Conservation (phyloP, 1,139 yeast species). For the Pichia sp. region DNA sequence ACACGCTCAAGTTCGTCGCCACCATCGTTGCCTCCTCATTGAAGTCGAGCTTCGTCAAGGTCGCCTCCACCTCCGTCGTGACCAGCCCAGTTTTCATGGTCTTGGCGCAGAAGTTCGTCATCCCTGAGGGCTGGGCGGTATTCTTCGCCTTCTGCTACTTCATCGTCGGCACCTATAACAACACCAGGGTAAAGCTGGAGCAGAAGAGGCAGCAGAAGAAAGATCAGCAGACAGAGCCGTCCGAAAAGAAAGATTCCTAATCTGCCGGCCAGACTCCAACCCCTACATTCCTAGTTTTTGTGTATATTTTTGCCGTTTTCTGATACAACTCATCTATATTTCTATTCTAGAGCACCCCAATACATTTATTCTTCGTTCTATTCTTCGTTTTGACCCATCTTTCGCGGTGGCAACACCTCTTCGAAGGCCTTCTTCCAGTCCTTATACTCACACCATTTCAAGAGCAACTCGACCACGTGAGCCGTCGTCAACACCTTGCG, state of each 20-base stretch:
- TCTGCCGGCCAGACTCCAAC: not conserved
- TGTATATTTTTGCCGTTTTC: too few species aligned
- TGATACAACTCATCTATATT: too few species aligned
- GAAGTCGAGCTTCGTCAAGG: slow-evolving; percentile 47
- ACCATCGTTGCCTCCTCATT: slow-evolving; percentile 34
- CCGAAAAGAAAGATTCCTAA: not conserved
- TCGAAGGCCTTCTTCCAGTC: slow-evolving; percentile 90
- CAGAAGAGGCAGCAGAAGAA: slow-evolving; percentile 12
- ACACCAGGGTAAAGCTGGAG: slow-evolving; percentile 37
- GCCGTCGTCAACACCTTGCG: slow-evolving; percentile 88
- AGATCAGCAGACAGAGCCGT: not conserved
- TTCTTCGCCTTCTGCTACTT: slow-evolving; percentile 74
- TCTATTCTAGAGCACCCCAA: not conserved
- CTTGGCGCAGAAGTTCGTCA: slow-evolving; percentile 69
- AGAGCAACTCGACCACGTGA: slow-evolving; percentile 83
- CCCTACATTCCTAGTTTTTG: not conserved
- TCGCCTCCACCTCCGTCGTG: slow-evolving; percentile 60
- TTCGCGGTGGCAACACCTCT: slow-evolving; percentile 76
- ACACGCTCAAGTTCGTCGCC: not conserved
- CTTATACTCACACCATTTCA: slow-evolving; percentile 70
- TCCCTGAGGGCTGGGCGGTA: slow-evolving; percentile 80
- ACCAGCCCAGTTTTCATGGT: slow-evolving; percentile 60
- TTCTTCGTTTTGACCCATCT: slow-evolving; percentile 34
- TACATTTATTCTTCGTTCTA: not conserved
- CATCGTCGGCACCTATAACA: slow-evolving; percentile 72